A percentile compares a stretch with the other conserved stretches of the same genome.
phyloP scores from a whole-genome alignment of 139 green algal genomes.

The Ostreobium quekettii region DNA sequence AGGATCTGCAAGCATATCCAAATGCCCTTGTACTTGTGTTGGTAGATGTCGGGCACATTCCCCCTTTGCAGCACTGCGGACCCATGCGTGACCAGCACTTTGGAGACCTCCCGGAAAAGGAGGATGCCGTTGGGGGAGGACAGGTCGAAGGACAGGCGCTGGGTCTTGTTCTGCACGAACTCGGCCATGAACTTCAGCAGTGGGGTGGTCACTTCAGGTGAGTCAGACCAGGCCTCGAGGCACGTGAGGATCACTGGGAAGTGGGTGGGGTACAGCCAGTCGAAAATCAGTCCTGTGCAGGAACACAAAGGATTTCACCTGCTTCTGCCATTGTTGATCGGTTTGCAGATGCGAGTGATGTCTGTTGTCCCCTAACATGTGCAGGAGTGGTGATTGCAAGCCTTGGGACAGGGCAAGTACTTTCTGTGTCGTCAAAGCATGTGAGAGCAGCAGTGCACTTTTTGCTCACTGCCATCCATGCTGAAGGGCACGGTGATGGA shows the following conservation, averaged over 20 bases:
- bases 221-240: constrained; percentile 77
- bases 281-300: constrained; percentile 80
- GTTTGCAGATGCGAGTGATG: no score
- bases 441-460: no score
- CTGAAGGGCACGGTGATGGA: no score
- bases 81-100: constrained; percentile 77
- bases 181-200: constrained; percentile 96
- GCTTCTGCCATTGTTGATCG: no score
- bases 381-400: no score
- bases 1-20: constrained; percentile 83
- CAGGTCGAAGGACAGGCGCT: constrained; percentile 91
- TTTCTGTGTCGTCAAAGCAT: no score
- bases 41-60: constrained; percentile 49
- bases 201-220: constrained; percentile 67
- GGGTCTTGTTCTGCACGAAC: constrained; percentile 94
- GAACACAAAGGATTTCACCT: no score
- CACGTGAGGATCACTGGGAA: constrained; percentile 67
- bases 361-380: no score
- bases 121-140: constrained; percentile 93
- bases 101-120: constrained; percentile 67
- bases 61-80: constrained; percentile 39
- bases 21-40: constrained; percentile 87
- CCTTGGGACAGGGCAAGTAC: no score
- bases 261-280: constrained; percentile 94
- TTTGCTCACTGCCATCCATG: no score